Base-by-base conservation (phyloP, 1,139 yeast species). In the Candida sp. region DNA sequence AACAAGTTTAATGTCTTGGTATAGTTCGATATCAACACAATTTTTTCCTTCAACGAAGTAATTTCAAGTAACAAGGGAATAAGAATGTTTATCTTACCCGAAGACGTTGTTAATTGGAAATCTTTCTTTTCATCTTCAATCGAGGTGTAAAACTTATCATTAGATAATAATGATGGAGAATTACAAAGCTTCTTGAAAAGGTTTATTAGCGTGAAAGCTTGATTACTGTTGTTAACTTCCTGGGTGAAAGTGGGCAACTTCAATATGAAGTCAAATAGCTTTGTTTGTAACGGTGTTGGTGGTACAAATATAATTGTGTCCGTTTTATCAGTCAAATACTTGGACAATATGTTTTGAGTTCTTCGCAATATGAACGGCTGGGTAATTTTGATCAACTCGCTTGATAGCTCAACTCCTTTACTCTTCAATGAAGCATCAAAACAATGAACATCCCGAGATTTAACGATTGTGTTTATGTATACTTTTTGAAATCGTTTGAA, bases 1-100 rank as follows among this genome's bases (percentile, higher is more conserved):
- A 93, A 66, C 4, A 93, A 63, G 58, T 93, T 96, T 40, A 93
- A 69, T 0, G 97, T 90, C 56, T 88, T 86, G 0, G 98, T 93
- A 48, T 83, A 93, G 48, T 93, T 91, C 6, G 98, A 91, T 2
- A 91, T 87, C 29, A 93, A 66, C 0, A 93, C 97, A 3, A 87
- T 80, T 58, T 91, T 93, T 56, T 93, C 96, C 9, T 56, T 53
- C 5, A 52, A 50, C 22, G 65, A 58, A 15, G 53, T 52, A 6
- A 82, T 72, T 46, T 78, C 79, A 4, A 71, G 61, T 3, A 86
- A 52, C n/a, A 86, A 55, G 5, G 79, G 77, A 38, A 82, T 72
- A 6, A 85, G 58, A 0, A 80, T 65, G 40, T 70, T 70, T 12
- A 85, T 64, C 53, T 86, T 86, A 2, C 91, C 88, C 48, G 81